phyloP scores from a whole-genome alignment of 2,329 filamentous ascomycete species.

The Aspergillus versicolor region DNA sequence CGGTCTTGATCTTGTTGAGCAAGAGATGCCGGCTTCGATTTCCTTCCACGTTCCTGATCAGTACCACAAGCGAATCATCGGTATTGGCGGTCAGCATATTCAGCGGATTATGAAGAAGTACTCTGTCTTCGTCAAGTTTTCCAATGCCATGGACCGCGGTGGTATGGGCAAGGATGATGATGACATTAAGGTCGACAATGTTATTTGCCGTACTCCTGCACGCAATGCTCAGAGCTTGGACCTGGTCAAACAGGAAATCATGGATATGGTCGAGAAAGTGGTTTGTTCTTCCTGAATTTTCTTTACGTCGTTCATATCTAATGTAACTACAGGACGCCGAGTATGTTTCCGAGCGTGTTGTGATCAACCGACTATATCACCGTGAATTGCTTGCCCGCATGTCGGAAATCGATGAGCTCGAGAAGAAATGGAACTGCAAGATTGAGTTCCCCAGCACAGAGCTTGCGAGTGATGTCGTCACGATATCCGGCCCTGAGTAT shows the following conservation, averaged over 20 bases:
- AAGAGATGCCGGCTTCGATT: constrained; percentile 98
- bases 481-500: constrained; percentile 94
- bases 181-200: constrained; percentile 97
- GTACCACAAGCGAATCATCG: constrained; percentile 99
- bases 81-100: constrained; percentile 96
- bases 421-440: constrained; percentile 99
- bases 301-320: neutral
- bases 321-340: constrained; percentile 71
- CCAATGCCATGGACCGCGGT: constrained; percentile 96
- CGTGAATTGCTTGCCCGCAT: constrained; percentile 88
- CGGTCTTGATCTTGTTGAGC: constrained; percentile 87
- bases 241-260: constrained; percentile 96
- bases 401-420: constrained; percentile 84
- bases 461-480: constrained; percentile 93
- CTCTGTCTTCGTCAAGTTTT: constrained; percentile 99
- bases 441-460: constrained; percentile 98
- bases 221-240: constrained; percentile 96
- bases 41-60: constrained; percentile 99
- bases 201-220: constrained; percentile 95
- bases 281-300: constrained; percentile 50
- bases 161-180: constrained; percentile 94
- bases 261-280: constrained; percentile 98
- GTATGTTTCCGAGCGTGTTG: constrained; percentile 90
- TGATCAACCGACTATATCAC: constrained; percentile 92
- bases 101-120: constrained; percentile 99